A percentile compares a stretch with the other conserved stretches of the same genome.
Evolutionary conservation across 2,329 filamentous ascomycete species (phyloP).

Genomic region (Helotiales sp.): DNA sequence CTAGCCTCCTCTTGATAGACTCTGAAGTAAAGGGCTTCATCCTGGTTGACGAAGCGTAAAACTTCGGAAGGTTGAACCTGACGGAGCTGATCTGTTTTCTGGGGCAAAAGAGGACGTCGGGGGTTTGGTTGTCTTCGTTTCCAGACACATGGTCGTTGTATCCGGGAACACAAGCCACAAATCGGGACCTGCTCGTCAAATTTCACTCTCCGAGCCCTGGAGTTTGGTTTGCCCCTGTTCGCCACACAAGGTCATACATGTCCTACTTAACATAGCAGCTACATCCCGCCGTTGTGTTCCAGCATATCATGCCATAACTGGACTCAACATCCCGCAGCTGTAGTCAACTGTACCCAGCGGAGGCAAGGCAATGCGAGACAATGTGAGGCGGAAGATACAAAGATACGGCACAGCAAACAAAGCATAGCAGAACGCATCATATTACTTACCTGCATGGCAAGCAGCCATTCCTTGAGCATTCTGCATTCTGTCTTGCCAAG

Average conservation of each 20-base stretch:
- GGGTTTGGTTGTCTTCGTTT: slow-evolving; percentile 13
- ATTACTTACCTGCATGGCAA: slow-evolving; percentile 29
- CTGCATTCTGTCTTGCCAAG: background rate
- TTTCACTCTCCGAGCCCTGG: slow-evolving; percentile 23
- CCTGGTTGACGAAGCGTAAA: slow-evolving; percentile 20
- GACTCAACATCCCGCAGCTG: background rate
- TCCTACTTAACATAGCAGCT: background rate
- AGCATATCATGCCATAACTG: background rate
- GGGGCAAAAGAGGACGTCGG: slow-evolving; percentile 20
- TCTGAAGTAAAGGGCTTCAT: slow-evolving; percentile 26
- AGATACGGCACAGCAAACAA: background rate
- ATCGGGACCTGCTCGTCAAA: slow-evolving; percentile 21
- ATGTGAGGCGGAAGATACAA: background rate
- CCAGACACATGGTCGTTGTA: slow-evolving; percentile 19
- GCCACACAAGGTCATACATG: background rate
- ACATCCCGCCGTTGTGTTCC: slow-evolving; percentile 7
- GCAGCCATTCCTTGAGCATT: slow-evolving; percentile 23
- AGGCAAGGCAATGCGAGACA: background rate
- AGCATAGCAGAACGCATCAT: background rate
- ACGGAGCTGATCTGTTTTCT: slow-evolving; percentile 6
- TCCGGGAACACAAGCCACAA: slow-evolving; percentile 17
- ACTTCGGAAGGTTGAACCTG: slow-evolving; percentile 13
- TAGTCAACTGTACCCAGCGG: too few relatives aligned
- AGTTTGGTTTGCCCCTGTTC: slow-evolving; percentile 6
- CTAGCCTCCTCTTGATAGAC: slow-evolving; percentile 24